A percentile compares a stretch with the other conserved stretches of the same genome.
These are phyloP conservation scores for Lentinula aciculospora DNA, from an alignment of 768 basidiomycete species.

Conservation along the genomic window DNA sequence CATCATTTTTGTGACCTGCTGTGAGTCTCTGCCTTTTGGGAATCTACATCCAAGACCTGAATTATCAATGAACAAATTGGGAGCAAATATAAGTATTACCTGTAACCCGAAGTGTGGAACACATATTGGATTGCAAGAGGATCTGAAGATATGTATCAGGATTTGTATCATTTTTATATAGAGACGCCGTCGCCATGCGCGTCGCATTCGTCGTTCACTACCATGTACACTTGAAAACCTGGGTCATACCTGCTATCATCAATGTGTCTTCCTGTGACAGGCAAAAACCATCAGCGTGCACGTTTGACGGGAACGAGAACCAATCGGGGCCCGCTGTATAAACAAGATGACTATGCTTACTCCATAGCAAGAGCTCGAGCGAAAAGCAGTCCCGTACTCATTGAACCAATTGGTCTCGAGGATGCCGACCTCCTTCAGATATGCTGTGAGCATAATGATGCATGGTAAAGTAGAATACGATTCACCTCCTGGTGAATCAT, in stretches of 20 bases:
- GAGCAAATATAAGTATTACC: not conserved
- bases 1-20: slow-evolving; percentile 11
- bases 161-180: too few relatives aligned
- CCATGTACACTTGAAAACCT: not conserved
- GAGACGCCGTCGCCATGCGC: not conserved
- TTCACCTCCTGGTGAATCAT: not conserved
- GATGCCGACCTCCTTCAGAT: not conserved
- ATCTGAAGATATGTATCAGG: not conserved
- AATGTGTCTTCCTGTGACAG: not conserved
- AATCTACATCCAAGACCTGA: slow-evolving; percentile 19
- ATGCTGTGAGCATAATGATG: not conserved
- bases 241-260: not conserved
- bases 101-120: slow-evolving; percentile 14
- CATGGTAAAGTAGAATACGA: not conserved
- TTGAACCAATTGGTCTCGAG: not conserved
- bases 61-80: not conserved
- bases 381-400: not conserved
- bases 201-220: too few relatives aligned
- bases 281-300: not conserved
- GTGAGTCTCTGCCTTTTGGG: slow-evolving; percentile 16
- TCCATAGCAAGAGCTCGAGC: not conserved
- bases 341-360: not conserved
- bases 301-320: not conserved
- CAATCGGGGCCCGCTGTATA: not conserved
- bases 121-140: slow-evolving; percentile 17